Conservation (phyloP, 2,329 filamentous ascomycete species). For the Ophiostoma sp. region DNA sequence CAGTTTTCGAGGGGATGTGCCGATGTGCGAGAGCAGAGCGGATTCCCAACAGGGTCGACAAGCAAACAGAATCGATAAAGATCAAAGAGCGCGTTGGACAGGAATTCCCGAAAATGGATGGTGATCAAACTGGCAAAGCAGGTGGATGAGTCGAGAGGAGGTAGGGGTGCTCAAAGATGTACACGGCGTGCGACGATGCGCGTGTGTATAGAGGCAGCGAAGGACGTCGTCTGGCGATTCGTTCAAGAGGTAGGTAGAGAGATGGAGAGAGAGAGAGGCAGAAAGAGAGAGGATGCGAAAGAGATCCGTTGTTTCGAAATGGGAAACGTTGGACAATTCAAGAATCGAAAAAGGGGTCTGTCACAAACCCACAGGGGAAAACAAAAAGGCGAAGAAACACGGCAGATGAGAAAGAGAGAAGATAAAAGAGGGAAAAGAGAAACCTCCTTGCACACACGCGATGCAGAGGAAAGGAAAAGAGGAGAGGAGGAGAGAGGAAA, state of each 20-base stretch:
- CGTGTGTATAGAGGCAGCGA: slow-evolving; percentile 13
- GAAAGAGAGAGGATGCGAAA: slow-evolving; percentile 2
- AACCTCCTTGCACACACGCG: slow-evolving; percentile 14
- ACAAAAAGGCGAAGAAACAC: slow-evolving; percentile 19
- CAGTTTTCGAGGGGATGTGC: not conserved
- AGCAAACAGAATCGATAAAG: slow-evolving; percentile 12
- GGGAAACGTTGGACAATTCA: slow-evolving; percentile 20
- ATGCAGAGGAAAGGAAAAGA: slow-evolving; percentile 33
- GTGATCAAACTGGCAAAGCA: slow-evolving; percentile 33
- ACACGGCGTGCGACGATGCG: too few relatives aligned
- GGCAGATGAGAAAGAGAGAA: slow-evolving; percentile 13
- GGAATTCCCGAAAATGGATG: slow-evolving; percentile 30
- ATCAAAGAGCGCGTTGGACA: slow-evolving; percentile 15
- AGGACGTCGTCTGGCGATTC: slow-evolving; percentile 18
- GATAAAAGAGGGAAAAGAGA: slow-evolving; percentile 14
- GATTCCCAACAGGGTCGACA: slow-evolving; percentile 4
- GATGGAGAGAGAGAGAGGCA: slow-evolving; percentile 1
- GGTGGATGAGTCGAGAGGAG: slow-evolving; percentile 28
- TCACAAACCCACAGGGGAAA: slow-evolving; percentile 28
- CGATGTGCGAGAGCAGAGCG: slow-evolving; percentile 8
- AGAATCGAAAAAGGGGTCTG: slow-evolving; percentile 37
- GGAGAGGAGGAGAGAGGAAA: slow-evolving; percentile 32
- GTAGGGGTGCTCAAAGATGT: too few relatives aligned
- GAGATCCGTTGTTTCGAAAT: slow-evolving; percentile 21
- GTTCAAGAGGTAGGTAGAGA: slow-evolving; percentile 16